phyloP scores from a whole-genome alignment of 1,284 basidiomycete species.

The Melampsora americana region DNA sequence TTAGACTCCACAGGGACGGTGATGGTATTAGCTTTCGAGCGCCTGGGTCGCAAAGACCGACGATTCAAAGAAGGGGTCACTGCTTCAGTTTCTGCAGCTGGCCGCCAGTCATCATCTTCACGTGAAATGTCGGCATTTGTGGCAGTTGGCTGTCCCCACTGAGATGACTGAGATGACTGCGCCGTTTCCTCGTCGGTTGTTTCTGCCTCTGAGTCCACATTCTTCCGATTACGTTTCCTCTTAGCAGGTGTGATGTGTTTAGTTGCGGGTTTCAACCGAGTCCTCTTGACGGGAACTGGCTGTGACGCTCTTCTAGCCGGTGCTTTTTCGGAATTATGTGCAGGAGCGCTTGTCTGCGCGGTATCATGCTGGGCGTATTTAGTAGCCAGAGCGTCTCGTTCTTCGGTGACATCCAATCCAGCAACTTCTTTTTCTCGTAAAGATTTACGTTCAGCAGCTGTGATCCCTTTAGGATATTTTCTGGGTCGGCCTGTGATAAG shows the following conservation, averaged over 20 bases:
- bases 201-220: conserved; percentile 2
- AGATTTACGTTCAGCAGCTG: neutral
- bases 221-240: neutral
- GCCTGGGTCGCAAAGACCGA: neutral
- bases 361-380: neutral
- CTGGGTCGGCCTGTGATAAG: conserved; percentile 3
- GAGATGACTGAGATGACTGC: neutral
- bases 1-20: no score
- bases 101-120: neutral
- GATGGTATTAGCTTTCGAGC: neutral
- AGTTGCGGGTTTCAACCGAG: no score
- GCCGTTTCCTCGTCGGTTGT: neutral
- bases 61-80: neutral
- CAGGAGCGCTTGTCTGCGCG: no score
- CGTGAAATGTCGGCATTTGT: neutral
- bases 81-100: neutral
- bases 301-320: no score
- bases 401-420: neutral
- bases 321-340: no score
- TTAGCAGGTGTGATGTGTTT: no score
- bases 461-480: conserved; percentile 20
- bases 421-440: neutral
- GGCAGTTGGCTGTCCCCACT: neutral
- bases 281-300: no score
- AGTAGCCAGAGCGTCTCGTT: neutral